phyloP scores from a whole-genome alignment of 192 early-diverging fungal genomes.

The Chytriomyces sp. region DNA sequence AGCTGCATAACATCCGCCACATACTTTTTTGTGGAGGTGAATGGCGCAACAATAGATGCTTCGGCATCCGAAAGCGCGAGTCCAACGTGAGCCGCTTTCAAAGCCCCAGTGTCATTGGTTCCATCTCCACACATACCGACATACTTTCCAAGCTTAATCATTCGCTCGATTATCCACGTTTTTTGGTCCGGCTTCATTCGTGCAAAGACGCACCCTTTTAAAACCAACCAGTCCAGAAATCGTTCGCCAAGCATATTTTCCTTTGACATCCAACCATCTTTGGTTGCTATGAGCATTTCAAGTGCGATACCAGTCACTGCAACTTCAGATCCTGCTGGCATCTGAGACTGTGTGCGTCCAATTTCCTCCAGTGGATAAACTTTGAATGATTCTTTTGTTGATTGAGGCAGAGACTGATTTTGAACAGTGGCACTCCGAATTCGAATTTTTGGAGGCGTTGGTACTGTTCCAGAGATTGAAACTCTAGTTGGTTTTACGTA shows the following conservation, averaged over 20 bases:
- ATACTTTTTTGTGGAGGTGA: constrained; percentile 65
- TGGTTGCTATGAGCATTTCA: constrained; percentile 46
- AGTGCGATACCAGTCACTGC: constrained; percentile 74
- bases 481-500: background rate
- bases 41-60: constrained; percentile 86
- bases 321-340: constrained; percentile 51
- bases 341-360: constrained; percentile 19
- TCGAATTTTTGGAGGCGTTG: constrained; percentile 13
- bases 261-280: constrained; percentile 31
- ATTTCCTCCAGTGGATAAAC: constrained; percentile 27
- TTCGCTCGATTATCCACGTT: constrained; percentile 66
- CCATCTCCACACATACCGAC: constrained; percentile 90
- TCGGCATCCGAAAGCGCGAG: constrained; percentile 80
- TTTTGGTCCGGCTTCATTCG: constrained; percentile 81
- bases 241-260: constrained; percentile 27
- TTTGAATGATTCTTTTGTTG: constrained; percentile 15
- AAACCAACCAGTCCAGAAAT: constrained; percentile 52
- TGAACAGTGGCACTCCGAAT: constrained; percentile 7
- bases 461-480: background rate
- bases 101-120: constrained; percentile 81
- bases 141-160: constrained; percentile 71
- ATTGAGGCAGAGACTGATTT: background rate
- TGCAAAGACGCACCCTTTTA: constrained; percentile 71
- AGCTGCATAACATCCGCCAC: constrained; percentile 61
- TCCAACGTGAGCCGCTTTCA: constrained; percentile 84